Conservation (phyloP, 2,329 filamentous ascomycete species). For the Fonsecaea pedrosoi region DNA sequence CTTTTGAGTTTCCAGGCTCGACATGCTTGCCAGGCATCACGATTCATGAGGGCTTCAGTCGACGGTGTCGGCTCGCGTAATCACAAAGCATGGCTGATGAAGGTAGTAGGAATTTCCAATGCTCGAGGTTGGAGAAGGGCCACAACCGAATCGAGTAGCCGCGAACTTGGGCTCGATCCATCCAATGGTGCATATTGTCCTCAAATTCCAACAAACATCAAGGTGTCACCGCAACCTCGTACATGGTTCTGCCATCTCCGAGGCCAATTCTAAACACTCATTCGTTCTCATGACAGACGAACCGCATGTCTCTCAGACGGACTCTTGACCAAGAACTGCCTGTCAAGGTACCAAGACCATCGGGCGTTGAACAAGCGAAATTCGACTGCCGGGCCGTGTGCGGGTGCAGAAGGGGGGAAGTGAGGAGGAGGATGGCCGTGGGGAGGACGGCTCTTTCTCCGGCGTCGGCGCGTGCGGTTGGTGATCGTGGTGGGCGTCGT, state of each 20-base stretch:
- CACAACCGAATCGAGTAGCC: neutral
- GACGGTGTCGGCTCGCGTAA: neutral
- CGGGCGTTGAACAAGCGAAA: neutral
- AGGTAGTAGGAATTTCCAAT: neutral
- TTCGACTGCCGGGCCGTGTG: slow-evolving; percentile 2
- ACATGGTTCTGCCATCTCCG: neutral
- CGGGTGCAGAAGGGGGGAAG: neutral
- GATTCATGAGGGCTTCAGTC: neutral
- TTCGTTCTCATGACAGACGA: neutral
- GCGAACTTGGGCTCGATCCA: neutral
- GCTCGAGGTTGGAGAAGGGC: neutral
- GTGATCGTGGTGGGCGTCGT: neutral
- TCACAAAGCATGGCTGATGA: neutral
- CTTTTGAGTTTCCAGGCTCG: neutral
- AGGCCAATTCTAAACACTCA: neutral
- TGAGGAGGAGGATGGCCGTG: neutral
- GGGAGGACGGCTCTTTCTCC: neutral
- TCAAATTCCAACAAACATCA: neutral
- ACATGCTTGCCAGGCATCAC: neutral
- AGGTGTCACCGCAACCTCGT: neutral
- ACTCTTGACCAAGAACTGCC: neutral
- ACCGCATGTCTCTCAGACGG: neutral
- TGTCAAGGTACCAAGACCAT: neutral
- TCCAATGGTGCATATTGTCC: neutral
- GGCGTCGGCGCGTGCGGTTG: neutral